Evolutionary conservation across 2,329 filamentous ascomycete genomes (phyloP), one percentile per base, ranked within the genome.

Genomic region (Coniella vitis): DNA sequence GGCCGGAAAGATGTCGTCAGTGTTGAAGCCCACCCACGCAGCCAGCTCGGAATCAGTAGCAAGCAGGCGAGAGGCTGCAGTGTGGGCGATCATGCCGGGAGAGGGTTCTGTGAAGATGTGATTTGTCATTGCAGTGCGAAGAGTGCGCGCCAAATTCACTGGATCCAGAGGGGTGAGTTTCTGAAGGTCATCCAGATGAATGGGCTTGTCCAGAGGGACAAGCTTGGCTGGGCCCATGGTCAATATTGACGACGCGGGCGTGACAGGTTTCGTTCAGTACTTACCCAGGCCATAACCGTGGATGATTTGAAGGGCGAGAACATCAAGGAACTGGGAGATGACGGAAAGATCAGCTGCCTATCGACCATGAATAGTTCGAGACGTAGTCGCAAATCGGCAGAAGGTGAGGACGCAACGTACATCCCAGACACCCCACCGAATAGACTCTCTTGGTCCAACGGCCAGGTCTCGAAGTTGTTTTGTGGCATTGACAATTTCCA

Each of bases 61-160:
- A 1, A 83, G 67, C 2, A 73, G 60, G 4, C 69, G 69, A 1
- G 77, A 81, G 1, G 71, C 69, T 1, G 75, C 72, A 2, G 75
- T 80, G 58, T 83, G 80, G 8, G 71, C 72, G 51, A 83, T 71
- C 2, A 69, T 53, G 1, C 73, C 72, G 0, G 74, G 71, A 4
- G 60, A 60, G 1, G 73, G 69, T 55, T 83, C 78, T 38, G 64
- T 58, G 61, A 83, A 81, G 49, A 83, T 69, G 10, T 68, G 65
- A 54, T 73, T 76, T 12, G 76, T 80, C 69, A 81, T 81, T 35
- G 73, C 76, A 59, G 80, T 72, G 7, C 78, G 74, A 22, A 79
- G 61, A 7, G 76, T 63, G 39, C 75, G 72, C 12, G 70, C 68
- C 16, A 79, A 64, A 56, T 78, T 77, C 53, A 72, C 65, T 22